Conservation (phyloP, 768 basidiomycete genomes). For the Boletus coccyginus region DNA sequence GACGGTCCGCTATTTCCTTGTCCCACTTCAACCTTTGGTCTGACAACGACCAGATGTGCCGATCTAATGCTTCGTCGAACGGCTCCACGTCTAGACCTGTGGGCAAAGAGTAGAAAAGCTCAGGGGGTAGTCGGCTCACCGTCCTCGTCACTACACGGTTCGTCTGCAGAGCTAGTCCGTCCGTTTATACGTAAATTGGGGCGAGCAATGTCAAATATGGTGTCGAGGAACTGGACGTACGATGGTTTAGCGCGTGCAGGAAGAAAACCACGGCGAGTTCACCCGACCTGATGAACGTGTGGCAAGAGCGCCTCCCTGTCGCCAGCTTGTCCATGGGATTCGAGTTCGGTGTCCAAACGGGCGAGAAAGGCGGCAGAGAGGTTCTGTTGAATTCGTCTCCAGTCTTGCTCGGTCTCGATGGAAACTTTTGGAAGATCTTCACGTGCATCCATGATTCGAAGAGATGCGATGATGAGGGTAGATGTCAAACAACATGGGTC, state of each 20-base stretch:
- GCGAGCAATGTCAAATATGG: constrained; percentile 52
- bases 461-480: neutral
- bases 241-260: neutral
- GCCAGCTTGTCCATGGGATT: constrained; percentile 26
- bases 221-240: constrained; percentile 53
- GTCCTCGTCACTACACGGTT: too few species aligned
- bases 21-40: constrained; percentile 73
- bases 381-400: constrained; percentile 58
- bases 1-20: constrained; percentile 54
- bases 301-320: constrained; percentile 46
- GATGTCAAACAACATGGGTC: neutral
- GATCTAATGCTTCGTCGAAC: constrained; percentile 85
- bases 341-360: constrained; percentile 47
- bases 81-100: constrained; percentile 59
- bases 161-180: too few species aligned
- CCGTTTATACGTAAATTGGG: constrained; percentile 77
- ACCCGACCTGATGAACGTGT: constrained; percentile 48
- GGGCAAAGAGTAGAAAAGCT: neutral
- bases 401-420: constrained; percentile 63
- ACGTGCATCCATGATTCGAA: constrained; percentile 30
- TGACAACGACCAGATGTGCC: constrained; percentile 76
- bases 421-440: constrained; percentile 50
- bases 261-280: constrained; percentile 4
- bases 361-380: constrained; percentile 43
- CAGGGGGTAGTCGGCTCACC: neutral